A percentile compares a stretch with the other conserved stretches of the same genome.
Evolutionary conservation across 371 early-diverging fungal genomes (phyloP).

Genomic region (Mortierella sp.): DNA sequence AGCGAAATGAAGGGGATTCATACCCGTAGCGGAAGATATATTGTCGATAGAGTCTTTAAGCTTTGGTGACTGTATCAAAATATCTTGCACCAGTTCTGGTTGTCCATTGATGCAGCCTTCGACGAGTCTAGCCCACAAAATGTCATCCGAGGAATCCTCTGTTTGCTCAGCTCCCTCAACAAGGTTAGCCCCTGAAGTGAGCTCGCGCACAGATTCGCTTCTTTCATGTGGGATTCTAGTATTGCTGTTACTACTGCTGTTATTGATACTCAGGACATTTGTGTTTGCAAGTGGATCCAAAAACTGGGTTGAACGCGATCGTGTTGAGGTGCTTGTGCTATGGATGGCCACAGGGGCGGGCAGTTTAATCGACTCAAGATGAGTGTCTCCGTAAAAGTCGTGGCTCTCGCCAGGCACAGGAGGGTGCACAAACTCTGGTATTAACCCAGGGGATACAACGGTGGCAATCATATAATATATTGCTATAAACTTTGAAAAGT

Average conservation of each 20-base stretch:
- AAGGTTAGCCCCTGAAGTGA: constrained; percentile 19
- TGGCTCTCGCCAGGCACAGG: constrained; percentile 76
- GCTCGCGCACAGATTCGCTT: constrained; percentile 21
- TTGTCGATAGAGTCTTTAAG: constrained; percentile 62
- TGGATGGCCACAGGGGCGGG: constrained; percentile 49
- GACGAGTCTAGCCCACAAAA: constrained; percentile 41
- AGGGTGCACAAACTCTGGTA: constrained; percentile 75
- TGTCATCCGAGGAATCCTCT: constrained; percentile 42
- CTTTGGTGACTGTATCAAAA: constrained; percentile 72
- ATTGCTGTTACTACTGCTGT: neutral
- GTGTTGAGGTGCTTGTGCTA: neutral
- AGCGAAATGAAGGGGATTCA: constrained; percentile 79
- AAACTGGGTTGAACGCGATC: neutral
- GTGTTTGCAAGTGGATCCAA: constrained; percentile 24
- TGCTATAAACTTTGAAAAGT: neutral
- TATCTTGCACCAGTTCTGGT: constrained; percentile 55
- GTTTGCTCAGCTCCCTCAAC: constrained; percentile 8
- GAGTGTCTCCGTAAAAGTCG: constrained; percentile 73
- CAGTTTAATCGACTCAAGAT: constrained; percentile 67
- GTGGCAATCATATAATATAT: constrained; percentile 31
- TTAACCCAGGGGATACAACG: constrained; percentile 43
- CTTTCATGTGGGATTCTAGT: constrained; percentile 4
- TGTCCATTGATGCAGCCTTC: constrained; percentile 50
- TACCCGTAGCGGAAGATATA: constrained; percentile 68
- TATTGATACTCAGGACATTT: neutral